A percentile compares a stretch with the other conserved stretches of the same genome.
Evolutionary conservation across 257 asterid species (phyloP).

Genomic region (Parsonsia alboflavescens): DNA sequence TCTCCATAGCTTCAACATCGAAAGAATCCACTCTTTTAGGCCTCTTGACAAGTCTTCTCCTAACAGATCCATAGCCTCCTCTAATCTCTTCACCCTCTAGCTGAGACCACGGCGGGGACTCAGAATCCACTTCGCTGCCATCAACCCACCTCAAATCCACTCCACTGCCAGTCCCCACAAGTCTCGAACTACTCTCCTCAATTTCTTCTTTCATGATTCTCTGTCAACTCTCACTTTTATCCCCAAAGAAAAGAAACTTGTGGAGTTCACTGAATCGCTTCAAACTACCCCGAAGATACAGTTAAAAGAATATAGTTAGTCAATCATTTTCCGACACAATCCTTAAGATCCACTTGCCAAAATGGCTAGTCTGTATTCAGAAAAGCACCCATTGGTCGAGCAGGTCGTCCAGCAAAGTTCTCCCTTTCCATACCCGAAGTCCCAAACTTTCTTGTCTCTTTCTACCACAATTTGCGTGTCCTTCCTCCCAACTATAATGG

Average conservation of each 20-base stretch:
- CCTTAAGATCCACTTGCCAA: conserved; percentile 1
- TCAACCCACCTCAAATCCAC: conserved; percentile 88
- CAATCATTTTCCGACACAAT: conserved; percentile 17
- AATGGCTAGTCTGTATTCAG: neutral
- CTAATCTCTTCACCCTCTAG: conserved; percentile 35
- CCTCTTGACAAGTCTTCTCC: conserved; percentile 76
- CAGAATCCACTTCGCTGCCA: conserved; percentile 90
- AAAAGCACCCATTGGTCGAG: neutral
- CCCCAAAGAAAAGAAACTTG: conserved; percentile 7
- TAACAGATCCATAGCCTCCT: conserved; percentile 56
- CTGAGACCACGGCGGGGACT: conserved; percentile 50
- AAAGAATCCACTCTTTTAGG: conserved; percentile 77
- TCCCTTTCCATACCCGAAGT: neutral
- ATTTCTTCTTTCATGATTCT: conserved; percentile 50
- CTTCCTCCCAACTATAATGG: no score
- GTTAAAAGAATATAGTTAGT: neutral
- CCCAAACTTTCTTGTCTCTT: neutral
- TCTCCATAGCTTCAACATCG: conserved; percentile 90
- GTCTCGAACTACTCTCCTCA: conserved; percentile 56
- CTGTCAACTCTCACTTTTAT: neutral
- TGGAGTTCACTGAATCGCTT: neutral
- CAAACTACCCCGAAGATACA: neutral
- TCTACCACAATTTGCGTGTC: neutral
- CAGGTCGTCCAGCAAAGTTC: neutral
- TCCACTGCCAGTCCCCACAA: conserved; percentile 39